Evolutionary conservation across 2,329 filamentous ascomycete genomes (phyloP).

Genomic region (Cercospora citrullina): DNA sequence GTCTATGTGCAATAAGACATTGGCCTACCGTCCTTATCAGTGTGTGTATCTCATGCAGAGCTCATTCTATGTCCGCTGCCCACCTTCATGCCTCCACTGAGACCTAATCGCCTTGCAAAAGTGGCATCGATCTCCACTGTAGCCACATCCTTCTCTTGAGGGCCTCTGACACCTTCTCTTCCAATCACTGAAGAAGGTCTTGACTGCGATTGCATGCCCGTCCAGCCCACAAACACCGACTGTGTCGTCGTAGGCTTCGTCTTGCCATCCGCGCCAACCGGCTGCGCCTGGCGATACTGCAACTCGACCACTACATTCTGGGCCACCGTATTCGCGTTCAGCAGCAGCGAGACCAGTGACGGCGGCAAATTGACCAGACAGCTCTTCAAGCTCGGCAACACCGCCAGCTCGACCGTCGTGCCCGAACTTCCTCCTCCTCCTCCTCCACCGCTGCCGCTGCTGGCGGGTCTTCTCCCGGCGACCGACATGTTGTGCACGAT

Average conservation of each 20-base stretch:
- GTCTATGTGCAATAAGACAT: slow-evolving; percentile 75
- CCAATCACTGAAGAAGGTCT: slow-evolving; percentile 71
- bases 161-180: slow-evolving; percentile 64
- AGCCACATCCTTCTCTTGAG: slow-evolving; percentile 72
- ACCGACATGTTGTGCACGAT: slow-evolving; percentile 18
- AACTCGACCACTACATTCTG: slow-evolving; percentile 98
- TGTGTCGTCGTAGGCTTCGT: slow-evolving; percentile 47
- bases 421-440: background rate
- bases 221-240: slow-evolving; percentile 91
- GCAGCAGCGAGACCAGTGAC: slow-evolving; percentile 77
- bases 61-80: slow-evolving; percentile 51
- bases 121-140: slow-evolving; percentile 85
- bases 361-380: slow-evolving; percentile 91
- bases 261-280: slow-evolving; percentile 44
- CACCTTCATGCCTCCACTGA: slow-evolving; percentile 80
- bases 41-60: slow-evolving; percentile 39
- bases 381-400: slow-evolving; percentile 80
- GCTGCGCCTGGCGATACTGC: slow-evolving; percentile 65
- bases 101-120: slow-evolving; percentile 72
- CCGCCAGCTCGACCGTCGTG: slow-evolving; percentile 64
- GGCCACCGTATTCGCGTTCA: slow-evolving; percentile 86
- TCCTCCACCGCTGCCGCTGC: background rate
- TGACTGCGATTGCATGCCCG: slow-evolving; percentile 93
- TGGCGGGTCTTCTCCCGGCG: slow-evolving; percentile 17
- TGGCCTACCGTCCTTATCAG: slow-evolving; percentile 50